phyloP scores from a whole-genome alignment of 1,284 basidiomycete genomes.

The Moesziomyces sp. region DNA sequence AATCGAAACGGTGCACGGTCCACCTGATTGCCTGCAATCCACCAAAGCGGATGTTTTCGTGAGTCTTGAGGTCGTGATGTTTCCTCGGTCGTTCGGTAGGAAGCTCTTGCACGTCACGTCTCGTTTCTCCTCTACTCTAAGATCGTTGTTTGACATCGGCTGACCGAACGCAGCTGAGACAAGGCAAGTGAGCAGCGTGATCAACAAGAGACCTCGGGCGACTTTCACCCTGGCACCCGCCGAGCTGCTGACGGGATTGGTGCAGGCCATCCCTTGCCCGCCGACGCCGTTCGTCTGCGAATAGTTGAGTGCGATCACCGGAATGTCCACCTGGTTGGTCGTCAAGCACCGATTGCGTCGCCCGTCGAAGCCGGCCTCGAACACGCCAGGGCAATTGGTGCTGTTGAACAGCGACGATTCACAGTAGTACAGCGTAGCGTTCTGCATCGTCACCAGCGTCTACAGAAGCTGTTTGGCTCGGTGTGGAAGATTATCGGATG shows the following conservation, averaged over 20 bases:
- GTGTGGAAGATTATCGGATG: no score
- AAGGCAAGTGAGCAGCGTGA: not conserved
- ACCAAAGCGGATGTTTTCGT: not conserved
- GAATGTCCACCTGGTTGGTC: not conserved
- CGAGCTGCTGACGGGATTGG: not conserved
- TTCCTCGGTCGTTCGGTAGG: not conserved
- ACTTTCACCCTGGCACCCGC: not conserved
- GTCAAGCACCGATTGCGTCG: not conserved
- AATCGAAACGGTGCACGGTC: not conserved
- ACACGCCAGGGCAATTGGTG: not conserved
- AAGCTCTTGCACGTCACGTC: not conserved
- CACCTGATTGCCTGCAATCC: not conserved
- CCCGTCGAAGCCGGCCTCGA: not conserved
- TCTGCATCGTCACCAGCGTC: not conserved
- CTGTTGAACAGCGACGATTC: not conserved
- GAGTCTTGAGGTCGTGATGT: not conserved
- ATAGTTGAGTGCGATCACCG: not conserved
- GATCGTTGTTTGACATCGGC: not conserved
- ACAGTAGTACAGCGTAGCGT: not conserved
- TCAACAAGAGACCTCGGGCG: not conserved
- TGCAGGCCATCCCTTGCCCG: not conserved
- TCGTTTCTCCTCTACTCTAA: not conserved
- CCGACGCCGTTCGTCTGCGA: not conserved
- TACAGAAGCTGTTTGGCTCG: no score
- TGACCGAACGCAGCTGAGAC: not conserved